A percentile compares a stretch with the other conserved stretches of the same genome.
Conservation (phyloP, 192 early-diverging fungal genomes). For the Coemansia asiatica region DNA sequence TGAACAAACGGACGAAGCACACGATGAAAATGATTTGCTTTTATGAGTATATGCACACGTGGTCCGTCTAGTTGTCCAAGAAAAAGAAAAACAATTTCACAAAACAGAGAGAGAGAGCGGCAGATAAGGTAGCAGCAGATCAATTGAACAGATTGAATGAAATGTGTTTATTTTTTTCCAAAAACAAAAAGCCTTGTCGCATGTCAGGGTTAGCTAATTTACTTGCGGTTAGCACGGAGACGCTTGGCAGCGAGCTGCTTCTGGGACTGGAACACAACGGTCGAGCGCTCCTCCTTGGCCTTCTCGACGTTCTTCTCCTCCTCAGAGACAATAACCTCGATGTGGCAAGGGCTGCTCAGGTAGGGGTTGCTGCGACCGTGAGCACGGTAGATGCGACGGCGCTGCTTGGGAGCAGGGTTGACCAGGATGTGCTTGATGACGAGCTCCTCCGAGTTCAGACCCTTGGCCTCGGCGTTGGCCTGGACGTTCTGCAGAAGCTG, state of each 20-base stretch:
- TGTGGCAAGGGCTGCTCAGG: constrained; percentile 94
- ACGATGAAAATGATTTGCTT: neutral
- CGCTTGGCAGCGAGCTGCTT: constrained; percentile 53
- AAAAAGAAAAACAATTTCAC: neutral
- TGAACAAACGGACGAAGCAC: neutral
- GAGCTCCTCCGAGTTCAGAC: constrained; percentile 83
- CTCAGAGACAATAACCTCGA: constrained; percentile 93
- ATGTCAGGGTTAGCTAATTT: constrained; percentile 4
- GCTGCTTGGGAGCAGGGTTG: constrained; percentile 97
- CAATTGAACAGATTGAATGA: too few relatives aligned
- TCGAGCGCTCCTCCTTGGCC: constrained; percentile 56
- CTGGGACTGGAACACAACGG: constrained; percentile 52
- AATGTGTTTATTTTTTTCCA: constrained; percentile 4
- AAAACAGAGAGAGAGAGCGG: neutral
- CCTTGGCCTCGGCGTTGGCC: constrained; percentile 96
- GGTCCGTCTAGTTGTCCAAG: neutral
- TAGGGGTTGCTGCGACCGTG: constrained; percentile 97
- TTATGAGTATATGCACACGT: neutral
- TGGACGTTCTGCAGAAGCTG: constrained; percentile 96
- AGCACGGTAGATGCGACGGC: constrained; percentile 96
- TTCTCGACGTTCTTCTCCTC: constrained; percentile 83
- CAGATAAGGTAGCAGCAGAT: too few relatives aligned
- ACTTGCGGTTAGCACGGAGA: constrained; percentile 46
- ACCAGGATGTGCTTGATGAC: constrained; percentile 94
- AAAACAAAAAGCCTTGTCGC: neutral